These are phyloP conservation scores for Juglanconis sp. DNA, from an alignment of 2,329 filamentous ascomycete genomes.

Conservation along the genomic window DNA sequence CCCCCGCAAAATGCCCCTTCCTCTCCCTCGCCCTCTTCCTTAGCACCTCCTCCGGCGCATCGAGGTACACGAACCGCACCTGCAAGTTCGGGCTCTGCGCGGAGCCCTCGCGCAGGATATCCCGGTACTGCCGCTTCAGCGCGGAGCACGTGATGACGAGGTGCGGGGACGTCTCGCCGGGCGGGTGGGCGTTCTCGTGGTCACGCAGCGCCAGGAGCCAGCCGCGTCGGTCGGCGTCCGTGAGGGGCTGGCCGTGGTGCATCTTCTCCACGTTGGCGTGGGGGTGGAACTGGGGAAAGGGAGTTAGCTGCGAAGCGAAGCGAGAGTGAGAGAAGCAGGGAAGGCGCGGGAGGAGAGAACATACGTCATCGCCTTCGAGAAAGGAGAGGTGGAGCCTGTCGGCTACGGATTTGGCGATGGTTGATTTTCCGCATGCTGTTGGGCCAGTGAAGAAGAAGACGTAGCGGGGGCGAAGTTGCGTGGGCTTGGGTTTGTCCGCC, in stretches of 20 bases:
- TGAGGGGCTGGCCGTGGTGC: constrained; percentile 64
- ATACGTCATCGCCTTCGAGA: constrained; percentile 61
- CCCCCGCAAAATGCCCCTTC: constrained; percentile 72
- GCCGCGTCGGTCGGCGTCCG: constrained; percentile 73
- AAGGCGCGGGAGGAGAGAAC: constrained; percentile 18
- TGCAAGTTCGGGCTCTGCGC: constrained; percentile 52
- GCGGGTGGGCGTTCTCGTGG: constrained; percentile 37
- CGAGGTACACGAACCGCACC: constrained; percentile 71
- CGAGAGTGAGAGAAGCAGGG: not conserved
- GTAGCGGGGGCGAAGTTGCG: constrained; percentile 10
- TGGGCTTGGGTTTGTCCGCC: constrained; percentile 7
- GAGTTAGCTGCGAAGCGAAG: not conserved
- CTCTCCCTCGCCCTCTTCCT: constrained; percentile 59
- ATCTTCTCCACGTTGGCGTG: constrained; percentile 67
- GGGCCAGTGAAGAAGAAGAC: constrained; percentile 62
- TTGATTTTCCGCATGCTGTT: constrained; percentile 61
- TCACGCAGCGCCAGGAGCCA: constrained; percentile 65
- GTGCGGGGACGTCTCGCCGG: constrained; percentile 41
- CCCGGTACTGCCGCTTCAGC: constrained; percentile 73
- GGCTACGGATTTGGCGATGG: constrained; percentile 51
- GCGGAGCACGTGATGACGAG: constrained; percentile 79
- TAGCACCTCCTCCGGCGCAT: constrained; percentile 60
- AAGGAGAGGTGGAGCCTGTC: constrained; percentile 49
- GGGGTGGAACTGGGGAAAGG: constrained; percentile 49
- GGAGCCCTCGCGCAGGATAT: constrained; percentile 59